Base-by-base conservation (phyloP, 495 filamentous ascomycete genomes). In the Xylaria sp. region DNA sequence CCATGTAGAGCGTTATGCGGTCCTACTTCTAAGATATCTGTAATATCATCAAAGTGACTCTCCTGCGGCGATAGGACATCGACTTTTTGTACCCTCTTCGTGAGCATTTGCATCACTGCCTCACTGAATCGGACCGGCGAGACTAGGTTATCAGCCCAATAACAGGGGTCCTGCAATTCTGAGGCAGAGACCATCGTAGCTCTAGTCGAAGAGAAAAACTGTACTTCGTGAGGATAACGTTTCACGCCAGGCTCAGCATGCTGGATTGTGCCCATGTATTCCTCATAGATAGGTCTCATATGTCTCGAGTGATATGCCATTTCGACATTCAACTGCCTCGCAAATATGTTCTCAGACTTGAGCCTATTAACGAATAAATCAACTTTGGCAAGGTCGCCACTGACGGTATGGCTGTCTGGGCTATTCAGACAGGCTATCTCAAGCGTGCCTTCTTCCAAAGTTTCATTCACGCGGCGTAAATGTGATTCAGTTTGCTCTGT, bases 361-460 rank as follows among this genome's bases (percentile, higher is more conserved):
- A 68, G 53, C 35, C 58, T 55, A 6, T 58, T 35, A 4, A 68
- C 52, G 19, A 68, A 48, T 19, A 24, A 17, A 9, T 80, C 72
- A 12, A 89, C 78, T 2, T 71, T 77, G 0, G 57, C 69, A 0
- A 31, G 33, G 53, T 80, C 77, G 0, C 85, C 84, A 0, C 81
- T 81, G 1, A 87, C 35, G 14, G 85, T 87, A 24, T 81, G 63
- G 52, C 76, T 85, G 5, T 64, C 52, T 7, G 81, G 83, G 59
- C 80, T 83, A 73, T 87, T 88, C 55, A 82, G 29, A 69, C 84
- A 87, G 12, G 81, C 85, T 31, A 85, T 69, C 33, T 65, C 66
- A n/a, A 67, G 76, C 67, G 55, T 41, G 53, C 76, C 52, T 59
- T 68, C 52, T 12, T 5, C 15, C 6, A 43, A 43, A 17, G 4